These are phyloP conservation scores for Metrosideros polymorpha DNA, from an alignment of 441 rosid genomes.

Conservation along the genomic window DNA sequence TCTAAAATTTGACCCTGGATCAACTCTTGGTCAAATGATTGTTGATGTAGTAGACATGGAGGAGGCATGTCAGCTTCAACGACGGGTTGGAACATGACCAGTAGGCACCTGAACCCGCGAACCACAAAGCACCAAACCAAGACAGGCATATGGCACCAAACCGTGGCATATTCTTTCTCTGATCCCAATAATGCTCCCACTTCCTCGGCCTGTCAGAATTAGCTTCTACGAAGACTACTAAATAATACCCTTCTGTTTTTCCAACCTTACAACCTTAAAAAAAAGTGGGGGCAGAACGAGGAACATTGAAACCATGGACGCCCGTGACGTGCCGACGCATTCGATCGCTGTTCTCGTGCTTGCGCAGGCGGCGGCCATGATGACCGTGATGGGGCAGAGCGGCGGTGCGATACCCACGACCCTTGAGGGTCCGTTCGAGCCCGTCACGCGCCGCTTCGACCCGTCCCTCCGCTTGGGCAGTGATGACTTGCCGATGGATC, in stretches of 20 bases:
- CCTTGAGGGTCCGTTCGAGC: constrained; percentile 47
- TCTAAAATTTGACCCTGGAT: too few species aligned
- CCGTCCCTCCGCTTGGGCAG: constrained; percentile 48
- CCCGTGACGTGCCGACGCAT: neutral
- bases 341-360: neutral
- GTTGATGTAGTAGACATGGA: neutral
- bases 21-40: too few species aligned
- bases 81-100: neutral
- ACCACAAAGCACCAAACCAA: neutral
- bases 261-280: neutral
- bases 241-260: neutral
- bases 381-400: neutral
- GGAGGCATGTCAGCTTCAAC: neutral
- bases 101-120: neutral
- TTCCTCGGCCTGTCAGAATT: neutral
- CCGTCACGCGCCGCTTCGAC: constrained; percentile 38
- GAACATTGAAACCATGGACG: neutral
- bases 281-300: neutral
- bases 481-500: constrained; percentile 43
- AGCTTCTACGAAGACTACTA: too few species aligned
- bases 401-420: constrained; percentile 48
- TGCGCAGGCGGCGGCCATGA: neutral
- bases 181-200: rapidly evolving
- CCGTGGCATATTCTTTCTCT: neutral
- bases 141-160: neutral